A percentile compares a stretch with the other conserved stretches of the same genome.
phyloP scores from a whole-genome alignment of 768 basidiomycete species.

The Collybiopsis luxurians region DNA sequence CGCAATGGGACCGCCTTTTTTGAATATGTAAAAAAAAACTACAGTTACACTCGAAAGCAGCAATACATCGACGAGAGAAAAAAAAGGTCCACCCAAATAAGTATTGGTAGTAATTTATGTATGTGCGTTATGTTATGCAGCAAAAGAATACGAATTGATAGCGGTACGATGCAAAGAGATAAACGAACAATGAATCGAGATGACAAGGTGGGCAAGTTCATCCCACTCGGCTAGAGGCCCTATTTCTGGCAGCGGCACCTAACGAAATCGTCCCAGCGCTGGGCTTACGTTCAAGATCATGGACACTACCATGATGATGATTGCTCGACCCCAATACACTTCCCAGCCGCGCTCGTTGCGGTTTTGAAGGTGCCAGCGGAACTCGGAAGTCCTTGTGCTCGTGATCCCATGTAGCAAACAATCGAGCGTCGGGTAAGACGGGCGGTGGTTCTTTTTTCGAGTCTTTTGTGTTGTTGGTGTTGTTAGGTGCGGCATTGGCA shows the following conservation, averaged over 20 bases:
- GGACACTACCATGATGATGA: background rate
- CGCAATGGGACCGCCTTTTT: too few relatives aligned
- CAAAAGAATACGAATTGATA: too few relatives aligned
- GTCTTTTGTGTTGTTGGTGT: slow-evolving; percentile 17
- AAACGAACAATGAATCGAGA: too few relatives aligned
- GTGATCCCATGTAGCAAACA: slow-evolving; percentile 58
- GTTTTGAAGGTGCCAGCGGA: slow-evolving; percentile 20
- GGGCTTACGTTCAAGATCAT: slow-evolving; percentile 1
- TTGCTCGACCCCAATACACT: background rate
- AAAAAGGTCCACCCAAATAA: too few relatives aligned
- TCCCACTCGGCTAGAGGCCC: background rate
- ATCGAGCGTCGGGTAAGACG: slow-evolving; percentile 46
- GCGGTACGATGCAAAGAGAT: too few relatives aligned
- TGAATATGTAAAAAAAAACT: too few relatives aligned
- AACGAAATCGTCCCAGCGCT: slow-evolving; percentile 6
- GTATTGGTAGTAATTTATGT: too few relatives aligned
- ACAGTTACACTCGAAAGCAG: too few relatives aligned
- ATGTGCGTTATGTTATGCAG: too few relatives aligned
- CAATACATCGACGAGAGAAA: too few relatives aligned
- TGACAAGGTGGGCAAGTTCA: too few relatives aligned
- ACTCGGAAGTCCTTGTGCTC: slow-evolving; percentile 47
- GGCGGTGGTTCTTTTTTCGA: slow-evolving; percentile 24
- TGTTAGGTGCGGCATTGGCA: slow-evolving; percentile 23
- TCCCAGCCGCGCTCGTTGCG: slow-evolving; percentile 5
- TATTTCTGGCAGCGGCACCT: background rate